A percentile compares a stretch with the other conserved stretches of the same genome.
Evolutionary conservation across 1,139 yeast species (phyloP).

Genomic region (Debaryomycetaceae sp.): DNA sequence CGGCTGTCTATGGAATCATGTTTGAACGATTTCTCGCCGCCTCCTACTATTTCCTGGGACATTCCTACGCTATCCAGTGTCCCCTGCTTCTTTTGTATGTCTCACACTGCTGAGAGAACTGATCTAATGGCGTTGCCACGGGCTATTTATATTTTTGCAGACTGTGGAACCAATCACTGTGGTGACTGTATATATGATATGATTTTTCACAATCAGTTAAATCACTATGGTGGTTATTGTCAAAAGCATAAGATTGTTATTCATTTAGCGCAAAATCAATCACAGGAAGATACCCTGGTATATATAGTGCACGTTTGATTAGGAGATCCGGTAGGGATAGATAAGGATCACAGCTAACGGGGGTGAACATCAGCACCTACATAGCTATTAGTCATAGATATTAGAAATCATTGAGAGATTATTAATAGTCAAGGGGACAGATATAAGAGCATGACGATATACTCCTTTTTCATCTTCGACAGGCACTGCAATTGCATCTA

Average conservation of each 20-base stretch:
- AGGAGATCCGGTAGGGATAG: no score
- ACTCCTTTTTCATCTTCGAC: constrained; percentile 85
- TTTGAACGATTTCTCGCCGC: no score
- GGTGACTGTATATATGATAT: not conserved
- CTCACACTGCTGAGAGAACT: no score
- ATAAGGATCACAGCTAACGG: no score
- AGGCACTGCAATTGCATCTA: constrained; percentile 82
- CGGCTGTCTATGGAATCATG: not conserved
- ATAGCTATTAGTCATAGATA: not conserved
- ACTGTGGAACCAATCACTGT: not conserved
- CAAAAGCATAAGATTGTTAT: not conserved
- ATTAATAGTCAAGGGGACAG: not conserved
- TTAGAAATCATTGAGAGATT: not conserved
- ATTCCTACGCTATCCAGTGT: no score
- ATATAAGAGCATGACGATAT: constrained; percentile 33
- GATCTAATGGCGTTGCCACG: not conserved
- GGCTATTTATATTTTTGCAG: not conserved
- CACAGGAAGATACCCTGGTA: not conserved
- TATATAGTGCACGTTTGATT: not conserved
- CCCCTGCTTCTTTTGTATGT: no score
- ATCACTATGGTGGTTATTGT: not conserved
- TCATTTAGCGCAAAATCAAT: not conserved
- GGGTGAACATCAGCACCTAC: not conserved
- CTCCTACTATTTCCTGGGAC: no score
- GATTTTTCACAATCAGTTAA: no score